Base-by-base conservation (phyloP, 2,329 filamentous ascomycete genomes). In the Daldinia sp. region DNA sequence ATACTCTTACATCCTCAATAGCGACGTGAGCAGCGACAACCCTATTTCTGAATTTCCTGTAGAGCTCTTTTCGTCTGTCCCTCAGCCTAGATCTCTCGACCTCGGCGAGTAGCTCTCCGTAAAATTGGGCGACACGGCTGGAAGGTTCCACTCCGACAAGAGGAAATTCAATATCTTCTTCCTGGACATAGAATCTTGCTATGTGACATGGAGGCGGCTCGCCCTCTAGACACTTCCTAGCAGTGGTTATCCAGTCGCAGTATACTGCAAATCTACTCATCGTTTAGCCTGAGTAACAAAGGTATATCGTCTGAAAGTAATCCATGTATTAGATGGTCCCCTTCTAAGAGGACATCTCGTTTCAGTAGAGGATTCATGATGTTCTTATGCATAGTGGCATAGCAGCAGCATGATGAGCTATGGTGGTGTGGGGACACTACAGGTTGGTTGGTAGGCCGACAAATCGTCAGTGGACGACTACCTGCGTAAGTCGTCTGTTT, bases 261-360 rank as follows among this genome's bases (percentile, higher is more conserved):
- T 73, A 72, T 28, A 23, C 59, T 20, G 67, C 60, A n/a, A 72
- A 66, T 54, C 63, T 72, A 55, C 71, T 72, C 71, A 72, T 72
- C 30, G 57, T 67, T 58, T 6, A 42, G 46, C 41, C 12, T 23
- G 3, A 28, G 12, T 6, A 15, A 48, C 15, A 9, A 51, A 2
- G n/a, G 12, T 66, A 48, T 23, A 46, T 12, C 13, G 18, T 12
- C 15, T 39, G 20, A 51, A 13, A 46, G 30, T 26, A n/a, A 53
- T 13, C 15, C n/a, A 42, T 35, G 4, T 55, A 41, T 51, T 12
- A 42, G 18, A 58, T 51, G 12, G 26, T 26, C n/a, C 2, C 26
- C 23, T 23, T 13, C 35, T 13, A 18, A 10, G 41, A 51, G 26
- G 18, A 51, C 30, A 23, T 58, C 35, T 30, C 37, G 20, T 18